A percentile compares a stretch with the other conserved stretches of the same genome.
Evolutionary conservation across 2,329 filamentous ascomycete species (phyloP).

Genomic region (Aureobasidium sp.): DNA sequence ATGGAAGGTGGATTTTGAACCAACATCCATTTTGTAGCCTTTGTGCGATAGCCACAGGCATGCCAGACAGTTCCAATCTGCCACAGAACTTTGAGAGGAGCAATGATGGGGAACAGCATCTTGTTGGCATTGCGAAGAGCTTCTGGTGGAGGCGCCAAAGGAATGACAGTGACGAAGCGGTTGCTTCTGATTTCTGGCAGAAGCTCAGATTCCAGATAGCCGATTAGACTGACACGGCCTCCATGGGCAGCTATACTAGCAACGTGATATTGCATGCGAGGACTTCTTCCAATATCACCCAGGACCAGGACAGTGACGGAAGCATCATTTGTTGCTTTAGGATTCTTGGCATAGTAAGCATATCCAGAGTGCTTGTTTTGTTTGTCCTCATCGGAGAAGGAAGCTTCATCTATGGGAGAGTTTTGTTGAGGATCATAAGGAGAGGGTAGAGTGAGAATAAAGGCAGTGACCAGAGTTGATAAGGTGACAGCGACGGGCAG

Average conservation of each 20-base stretch:
- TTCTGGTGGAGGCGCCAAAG: constrained; percentile 61
- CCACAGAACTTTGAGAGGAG: constrained; percentile 78
- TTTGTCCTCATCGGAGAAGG: constrained; percentile 25
- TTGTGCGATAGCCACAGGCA: constrained; percentile 65
- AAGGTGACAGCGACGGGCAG: constrained; percentile 29
- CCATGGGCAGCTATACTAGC: constrained; percentile 81
- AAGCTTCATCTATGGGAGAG: constrained; percentile 21
- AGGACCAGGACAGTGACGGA: constrained; percentile 80
- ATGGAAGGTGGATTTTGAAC: constrained; percentile 94
- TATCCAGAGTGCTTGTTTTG: constrained; percentile 26
- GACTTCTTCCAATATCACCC: constrained; percentile 90
- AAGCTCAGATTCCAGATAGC: constrained; percentile 77
- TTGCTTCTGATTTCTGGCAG: constrained; percentile 69
- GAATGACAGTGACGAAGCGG: constrained; percentile 61
- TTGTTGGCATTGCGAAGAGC: constrained; percentile 60
- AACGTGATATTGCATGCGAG: constrained; percentile 98
- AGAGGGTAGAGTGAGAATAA: constrained; percentile 47
- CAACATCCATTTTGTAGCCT: constrained; percentile 75
- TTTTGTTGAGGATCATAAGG: constrained; percentile 40
- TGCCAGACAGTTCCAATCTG: constrained; percentile 67
- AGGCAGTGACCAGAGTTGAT: constrained; percentile 42
- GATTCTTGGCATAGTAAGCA: constrained; percentile 23
- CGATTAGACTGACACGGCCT: constrained; percentile 74
- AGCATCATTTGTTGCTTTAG: constrained; percentile 32
- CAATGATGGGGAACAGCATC: constrained; percentile 68